Percentiles rank a stretch among this genome's conserved stretches.
Evolutionary conservation across 2,329 filamentous ascomycete species (phyloP).

Genomic region (Tetracladium maxilliforme): DNA sequence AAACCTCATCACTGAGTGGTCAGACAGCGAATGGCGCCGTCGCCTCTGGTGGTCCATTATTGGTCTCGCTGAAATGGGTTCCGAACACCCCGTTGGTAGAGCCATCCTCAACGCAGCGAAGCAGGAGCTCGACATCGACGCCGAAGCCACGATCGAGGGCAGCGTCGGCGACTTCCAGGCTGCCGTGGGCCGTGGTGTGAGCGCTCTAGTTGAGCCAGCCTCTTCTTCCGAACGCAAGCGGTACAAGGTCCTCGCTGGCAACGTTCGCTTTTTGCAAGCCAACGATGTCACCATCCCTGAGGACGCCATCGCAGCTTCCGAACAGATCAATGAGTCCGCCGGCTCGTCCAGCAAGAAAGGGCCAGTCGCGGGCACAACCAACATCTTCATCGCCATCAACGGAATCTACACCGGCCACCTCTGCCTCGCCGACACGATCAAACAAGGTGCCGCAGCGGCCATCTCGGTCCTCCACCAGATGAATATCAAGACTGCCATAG

Average conservation of each 20-base stretch:
- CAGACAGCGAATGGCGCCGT: constrained; percentile 48
- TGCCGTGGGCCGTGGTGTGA: constrained; percentile 72
- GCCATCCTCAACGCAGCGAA: constrained; percentile 70
- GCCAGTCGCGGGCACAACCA: constrained; percentile 57
- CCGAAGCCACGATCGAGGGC: constrained; percentile 66
- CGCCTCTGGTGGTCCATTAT: constrained; percentile 92
- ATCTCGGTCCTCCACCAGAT: constrained; percentile 73
- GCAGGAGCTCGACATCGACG: constrained; percentile 54
- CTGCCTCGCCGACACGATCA: constrained; percentile 79
- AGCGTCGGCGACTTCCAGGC: constrained; percentile 75
- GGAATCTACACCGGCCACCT: constrained; percentile 67
- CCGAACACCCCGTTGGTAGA: constrained; percentile 90
- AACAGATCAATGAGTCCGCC: constrained; percentile 36
- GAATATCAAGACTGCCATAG: constrained; percentile 76
- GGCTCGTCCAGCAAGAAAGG: constrained; percentile 16
- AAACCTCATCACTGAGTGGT: constrained; percentile 55
- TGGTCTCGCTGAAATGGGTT: constrained; percentile 88
- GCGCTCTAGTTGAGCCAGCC: constrained; percentile 66
- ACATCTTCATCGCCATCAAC: constrained; percentile 84
- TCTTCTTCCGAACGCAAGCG: constrained; percentile 50
- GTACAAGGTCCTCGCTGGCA: constrained; percentile 74
- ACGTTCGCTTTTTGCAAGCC: constrained; percentile 59
- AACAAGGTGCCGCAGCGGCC: constrained; percentile 68
- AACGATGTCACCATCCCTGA: constrained; percentile 53
- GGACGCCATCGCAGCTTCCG: constrained; percentile 47